phyloP scores from a whole-genome alignment of 768 basidiomycete species.

The Paxillus rubicundulus region DNA sequence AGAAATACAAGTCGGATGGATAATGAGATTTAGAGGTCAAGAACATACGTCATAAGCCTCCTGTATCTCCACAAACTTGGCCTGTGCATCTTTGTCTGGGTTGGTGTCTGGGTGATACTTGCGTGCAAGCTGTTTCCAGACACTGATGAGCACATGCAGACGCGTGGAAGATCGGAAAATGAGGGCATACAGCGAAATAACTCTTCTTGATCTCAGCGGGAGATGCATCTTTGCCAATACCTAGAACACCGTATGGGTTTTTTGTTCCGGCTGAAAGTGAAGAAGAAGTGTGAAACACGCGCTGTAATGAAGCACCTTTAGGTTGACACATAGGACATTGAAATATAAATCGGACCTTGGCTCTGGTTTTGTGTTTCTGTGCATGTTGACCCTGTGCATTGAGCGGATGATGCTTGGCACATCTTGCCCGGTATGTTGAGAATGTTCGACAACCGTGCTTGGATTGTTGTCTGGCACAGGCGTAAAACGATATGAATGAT shows the following conservation, averaged over 20 bases:
- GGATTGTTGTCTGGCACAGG: constrained; percentile 45
- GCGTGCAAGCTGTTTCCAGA: constrained; percentile 75
- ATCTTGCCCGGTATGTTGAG: constrained; percentile 39
- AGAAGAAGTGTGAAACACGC: constrained; percentile 70
- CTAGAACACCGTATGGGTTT: constrained; percentile 90
- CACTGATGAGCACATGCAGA: constrained; percentile 14
- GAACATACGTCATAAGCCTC: constrained; percentile 88
- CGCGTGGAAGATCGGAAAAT: constrained; percentile 13
- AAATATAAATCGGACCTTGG: constrained; percentile 40
- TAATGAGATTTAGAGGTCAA: constrained; percentile 13
- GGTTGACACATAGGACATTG: constrained; percentile 6
- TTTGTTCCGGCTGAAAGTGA: constrained; percentile 53
- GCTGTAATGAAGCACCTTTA: constrained; percentile 44
- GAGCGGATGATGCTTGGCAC: constrained; percentile 28
- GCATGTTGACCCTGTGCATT: constrained; percentile 15
- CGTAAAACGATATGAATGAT: constrained; percentile 54
- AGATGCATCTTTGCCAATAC: constrained; percentile 80
- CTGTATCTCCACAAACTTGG: constrained; percentile 95
- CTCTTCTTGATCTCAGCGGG: constrained; percentile 93
- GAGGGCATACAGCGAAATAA: constrained; percentile 80
- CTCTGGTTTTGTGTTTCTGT: constrained; percentile 17
- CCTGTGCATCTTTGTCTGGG: constrained; percentile 85
- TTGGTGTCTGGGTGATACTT: constrained; percentile 99
- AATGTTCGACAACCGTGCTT: constrained; percentile 35
- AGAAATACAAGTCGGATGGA: constrained; percentile 17